These are phyloP conservation scores for Hypoxylon sp. DNA, from an alignment of 2,329 filamentous ascomycete species.

Conservation along the genomic window DNA sequence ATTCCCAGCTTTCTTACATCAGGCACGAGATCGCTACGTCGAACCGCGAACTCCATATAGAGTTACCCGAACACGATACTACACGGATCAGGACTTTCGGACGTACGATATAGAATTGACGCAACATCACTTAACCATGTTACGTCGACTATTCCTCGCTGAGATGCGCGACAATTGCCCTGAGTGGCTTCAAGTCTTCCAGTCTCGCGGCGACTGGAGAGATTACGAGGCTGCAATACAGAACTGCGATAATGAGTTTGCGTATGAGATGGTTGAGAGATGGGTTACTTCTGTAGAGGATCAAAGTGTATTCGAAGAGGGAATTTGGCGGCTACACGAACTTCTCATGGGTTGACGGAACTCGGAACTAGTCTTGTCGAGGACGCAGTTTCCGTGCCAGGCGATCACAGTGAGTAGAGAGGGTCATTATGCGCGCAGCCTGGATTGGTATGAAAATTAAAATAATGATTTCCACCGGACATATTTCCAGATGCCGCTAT, in stretches of 20 bases:
- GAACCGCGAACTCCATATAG: constrained; percentile 34
- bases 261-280: constrained; percentile 37
- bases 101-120: constrained; percentile 36
- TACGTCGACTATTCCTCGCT: constrained; percentile 44
- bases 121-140: constrained; percentile 44
- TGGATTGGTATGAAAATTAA: not conserved
- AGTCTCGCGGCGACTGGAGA: constrained; percentile 27
- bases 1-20: constrained; percentile 49
- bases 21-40: constrained; percentile 33
- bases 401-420: no score
- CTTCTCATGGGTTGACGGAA: constrained; percentile 21
- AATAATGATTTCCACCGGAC: not conserved
- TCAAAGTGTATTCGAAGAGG: not conserved
- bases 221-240: constrained; percentile 51
- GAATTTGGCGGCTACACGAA: constrained; percentile 37
- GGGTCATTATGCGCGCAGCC: no score
- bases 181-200: constrained; percentile 42
- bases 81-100: constrained; percentile 2
- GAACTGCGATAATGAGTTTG: constrained; percentile 47
- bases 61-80: constrained; percentile 7
- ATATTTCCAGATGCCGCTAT: not conserved
- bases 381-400: not conserved
- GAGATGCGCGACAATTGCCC: constrained; percentile 43
- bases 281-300: constrained; percentile 45
- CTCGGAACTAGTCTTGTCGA: not conserved